Evolutionary conservation across 140 eudicot species (phyloP).

Genomic region (Cichorium intybus): DNA sequence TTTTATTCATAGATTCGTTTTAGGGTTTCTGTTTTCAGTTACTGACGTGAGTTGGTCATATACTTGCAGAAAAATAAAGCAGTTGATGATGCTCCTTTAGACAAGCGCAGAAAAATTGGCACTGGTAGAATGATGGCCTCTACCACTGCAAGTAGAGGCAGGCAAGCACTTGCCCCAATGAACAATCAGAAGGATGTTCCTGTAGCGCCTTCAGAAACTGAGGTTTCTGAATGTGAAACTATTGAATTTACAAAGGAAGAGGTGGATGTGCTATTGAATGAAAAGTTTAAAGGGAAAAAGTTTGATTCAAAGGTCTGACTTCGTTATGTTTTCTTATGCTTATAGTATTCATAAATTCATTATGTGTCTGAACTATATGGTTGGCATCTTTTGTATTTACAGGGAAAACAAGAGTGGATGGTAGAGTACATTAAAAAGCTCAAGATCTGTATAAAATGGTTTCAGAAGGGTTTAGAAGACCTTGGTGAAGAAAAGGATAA

Average conservation of each 20-base stretch:
- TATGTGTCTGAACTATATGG: constrained; percentile 5
- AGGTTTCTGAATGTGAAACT: constrained; percentile 39
- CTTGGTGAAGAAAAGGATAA: constrained; percentile 45
- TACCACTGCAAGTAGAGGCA: constrained; percentile 49
- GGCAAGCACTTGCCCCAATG: constrained; percentile 55
- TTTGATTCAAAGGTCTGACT: constrained; percentile 57
- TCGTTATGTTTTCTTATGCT: neutral
- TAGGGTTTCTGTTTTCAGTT: neutral
- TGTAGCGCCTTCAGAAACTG: constrained; percentile 46
- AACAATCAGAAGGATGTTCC: constrained; percentile 52
- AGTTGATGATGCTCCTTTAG: constrained; percentile 43
- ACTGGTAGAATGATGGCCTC: constrained; percentile 45
- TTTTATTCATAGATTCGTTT: neutral
- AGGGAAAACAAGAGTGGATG: constrained; percentile 46
- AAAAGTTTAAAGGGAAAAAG: constrained; percentile 52
- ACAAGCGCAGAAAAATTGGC: constrained; percentile 53
- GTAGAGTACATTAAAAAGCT: constrained; percentile 40
- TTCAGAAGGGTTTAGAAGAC: constrained; percentile 42
- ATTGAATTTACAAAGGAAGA: constrained; percentile 75
- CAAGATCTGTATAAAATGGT: constrained; percentile 59
- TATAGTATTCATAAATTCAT: neutral
- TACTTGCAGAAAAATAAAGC: constrained; percentile 44
- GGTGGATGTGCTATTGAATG: constrained; percentile 59
- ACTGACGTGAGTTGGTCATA: constrained; percentile 11
- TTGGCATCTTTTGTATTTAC: constrained; percentile 7